Evolutionary conservation across 148 eudicot genomes (phyloP).

Genomic region (Linanthus parryae): DNA sequence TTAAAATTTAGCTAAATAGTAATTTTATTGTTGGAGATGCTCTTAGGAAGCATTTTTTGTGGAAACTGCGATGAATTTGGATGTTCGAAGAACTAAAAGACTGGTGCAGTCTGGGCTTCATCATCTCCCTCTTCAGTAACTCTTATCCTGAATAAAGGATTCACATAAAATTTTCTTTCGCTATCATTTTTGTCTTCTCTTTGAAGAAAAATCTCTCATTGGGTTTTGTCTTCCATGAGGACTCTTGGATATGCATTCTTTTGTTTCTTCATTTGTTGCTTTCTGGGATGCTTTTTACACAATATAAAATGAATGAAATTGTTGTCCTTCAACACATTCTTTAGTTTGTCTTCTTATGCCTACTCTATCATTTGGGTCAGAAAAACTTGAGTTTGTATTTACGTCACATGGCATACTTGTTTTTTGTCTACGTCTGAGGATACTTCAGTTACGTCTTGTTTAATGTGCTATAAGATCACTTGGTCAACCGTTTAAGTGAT

Average conservation of each 20-base stretch:
- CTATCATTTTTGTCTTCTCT: background rate
- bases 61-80: no score
- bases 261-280: slow-evolving; percentile 6
- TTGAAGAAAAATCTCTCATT: background rate
- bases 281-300: no score
- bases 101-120: no score
- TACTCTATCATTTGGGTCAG: slow-evolving; percentile 9
- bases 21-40: no score
- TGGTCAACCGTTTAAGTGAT: slow-evolving; percentile 7
- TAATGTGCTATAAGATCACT: slow-evolving; percentile 4
- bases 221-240: background rate
- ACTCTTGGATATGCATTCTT: background rate
- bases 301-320: no score
- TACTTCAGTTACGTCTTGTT: slow-evolving; percentile 5
- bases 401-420: slow-evolving; percentile 12
- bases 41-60: no score
- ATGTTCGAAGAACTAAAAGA: no score
- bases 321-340: no score
- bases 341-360: slow-evolving; percentile 5
- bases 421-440: slow-evolving; percentile 3
- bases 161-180: no score
- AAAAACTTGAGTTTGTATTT: slow-evolving; percentile 3
- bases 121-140: no score
- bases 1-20: no score
- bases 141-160: no score